A percentile compares a stretch with the other conserved stretches of the same genome.
Evolutionary conservation across 73 alveolate species (phyloP).

Genomic region (Paramecium caudatum): DNA sequence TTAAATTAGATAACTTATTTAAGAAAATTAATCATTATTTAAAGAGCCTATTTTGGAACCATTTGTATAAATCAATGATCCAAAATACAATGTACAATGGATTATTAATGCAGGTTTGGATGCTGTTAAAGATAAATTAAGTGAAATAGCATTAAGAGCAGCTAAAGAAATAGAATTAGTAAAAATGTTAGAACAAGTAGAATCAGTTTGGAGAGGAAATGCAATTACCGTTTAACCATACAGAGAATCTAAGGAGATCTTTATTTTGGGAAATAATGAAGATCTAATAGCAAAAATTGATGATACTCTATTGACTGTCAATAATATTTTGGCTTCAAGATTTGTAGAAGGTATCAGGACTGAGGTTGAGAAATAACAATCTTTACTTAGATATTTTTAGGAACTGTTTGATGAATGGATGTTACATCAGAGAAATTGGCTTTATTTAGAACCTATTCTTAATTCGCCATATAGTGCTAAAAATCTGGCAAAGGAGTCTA

Average conservation of each 20-base stretch:
- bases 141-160: conserved; percentile 79
- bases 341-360: conserved; percentile 76
- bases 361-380: conserved; percentile 69
- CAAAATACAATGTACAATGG: conserved; percentile 74
- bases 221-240: conserved; percentile 67
- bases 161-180: conserved; percentile 76
- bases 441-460: conserved; percentile 86
- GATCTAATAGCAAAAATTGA: conserved; percentile 76
- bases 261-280: conserved; percentile 74
- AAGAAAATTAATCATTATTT: conserved; percentile 39
- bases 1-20: conserved; percentile 60
- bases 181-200: conserved; percentile 77
- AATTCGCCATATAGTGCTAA: conserved; percentile 93
- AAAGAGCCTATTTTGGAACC: conserved; percentile 63
- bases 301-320: conserved; percentile 77
- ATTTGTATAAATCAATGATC: conserved; percentile 59
- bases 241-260: conserved; percentile 68
- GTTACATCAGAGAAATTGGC: conserved; percentile 88
- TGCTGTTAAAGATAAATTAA: conserved; percentile 74
- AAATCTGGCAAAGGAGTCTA: conserved; percentile 87
- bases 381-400: conserved; percentile 65
- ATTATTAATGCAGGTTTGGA: conserved; percentile 58
- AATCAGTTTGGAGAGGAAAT: conserved; percentile 74
- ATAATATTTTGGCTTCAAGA: conserved; percentile 76
- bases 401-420: conserved; percentile 81